Base-by-base conservation (phyloP, 2,329 filamentous ascomycete species). In the Phialophora tarda region DNA sequence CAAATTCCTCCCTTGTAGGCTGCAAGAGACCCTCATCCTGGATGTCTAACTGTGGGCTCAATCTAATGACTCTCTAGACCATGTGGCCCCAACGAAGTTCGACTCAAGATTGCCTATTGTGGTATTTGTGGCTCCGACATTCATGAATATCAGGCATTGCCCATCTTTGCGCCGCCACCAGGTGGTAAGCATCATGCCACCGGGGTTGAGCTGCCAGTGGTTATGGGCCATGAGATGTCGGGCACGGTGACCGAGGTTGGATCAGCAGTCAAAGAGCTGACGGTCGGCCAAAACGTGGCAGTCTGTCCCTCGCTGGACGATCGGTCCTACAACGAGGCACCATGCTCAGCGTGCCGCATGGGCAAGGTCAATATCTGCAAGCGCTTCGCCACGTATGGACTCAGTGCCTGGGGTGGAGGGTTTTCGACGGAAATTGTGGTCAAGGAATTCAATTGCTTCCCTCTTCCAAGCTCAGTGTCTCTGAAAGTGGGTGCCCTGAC, bases 211-310 rank as follows among this genome's bases (percentile, higher is more conserved):
- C 77, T 82, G 2, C 83, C 81, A n/a, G 64, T 84, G 62, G 83
- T 81, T 0, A 79, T 85, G 61, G 83, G 83, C 14, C 83, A 85
- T 69, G 83, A 84, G 68, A 84, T 85, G 70, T 81, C 78, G 59
- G 83, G 82, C 8, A 76, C 78, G 0, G 76, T 85, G 78, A 76
- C 28, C 11, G 57, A 65, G 50, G 51, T 65, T 62, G 57, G 48
- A 14, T 50, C 57, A 17, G 48, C 14, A 6, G 63, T 61, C 21
- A 28, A 6, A 23, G 48, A 44, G 26, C 24, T 65, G 17, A 17
- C 41, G 14, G 12, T 48, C n/a, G 63, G 63, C 17, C 57, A 65
- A 24, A 34, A 57, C 8, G 63, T 62, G 38, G 57, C 34, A 6
- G 59, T 65, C 24, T 23, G 30, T 24, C 63, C 63, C 14, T 47